Evolutionary conservation across 805 yeast genomes (phyloP), one percentile per base, ranked within the genome.

Genomic region (Cyberlindnera mrakii): DNA sequence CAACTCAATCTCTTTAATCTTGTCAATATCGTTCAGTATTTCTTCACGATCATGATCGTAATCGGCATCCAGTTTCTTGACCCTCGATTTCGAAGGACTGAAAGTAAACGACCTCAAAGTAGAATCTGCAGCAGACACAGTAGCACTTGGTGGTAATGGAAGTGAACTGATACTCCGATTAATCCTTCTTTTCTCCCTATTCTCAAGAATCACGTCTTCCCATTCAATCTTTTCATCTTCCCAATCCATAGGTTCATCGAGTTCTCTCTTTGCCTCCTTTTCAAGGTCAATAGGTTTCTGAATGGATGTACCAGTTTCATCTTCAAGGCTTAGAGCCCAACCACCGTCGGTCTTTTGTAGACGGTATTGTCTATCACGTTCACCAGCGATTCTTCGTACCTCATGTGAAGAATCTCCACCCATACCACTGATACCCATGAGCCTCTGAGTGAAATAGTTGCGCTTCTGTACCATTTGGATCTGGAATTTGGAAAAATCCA

Each of bases 401-500:
- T 44, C 50, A 3, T 45, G 45, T 13, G 70, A 75, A 34, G 70
- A n/a, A 10, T 33, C 16, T 3, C 37, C 46, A 38, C 82, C 85
- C 79, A 86, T 72, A 0, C 97, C 98, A 8, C 86, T 76, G 1
- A 84, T 78, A 49, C 80, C 81, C 86, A 93, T 82, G 32, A 93
- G 68, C 50, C 78, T 74, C 63, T 93, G 98, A 0, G 99, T 91
- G 51, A 84, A 80, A 58, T 77, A 89, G 60, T 93, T 93, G 48
- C 99, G 72, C 59, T 88, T 88, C 52, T 87, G 85, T 1, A 93
- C 98, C 77, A 91, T 85, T 53, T 85, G 80, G 47, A 93, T 86
- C 61, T 93, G 99, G 61, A 93, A 93, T 53, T 76, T 82, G 15
- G 97, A 89, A 55, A 93, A 93, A 47, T 89, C 96, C 77, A 86